Percentiles rank a stretch among this genome's conserved stretches.
Conservation (phyloP, 345 rosid genomes). For the Raphanus raphanistrum region DNA sequence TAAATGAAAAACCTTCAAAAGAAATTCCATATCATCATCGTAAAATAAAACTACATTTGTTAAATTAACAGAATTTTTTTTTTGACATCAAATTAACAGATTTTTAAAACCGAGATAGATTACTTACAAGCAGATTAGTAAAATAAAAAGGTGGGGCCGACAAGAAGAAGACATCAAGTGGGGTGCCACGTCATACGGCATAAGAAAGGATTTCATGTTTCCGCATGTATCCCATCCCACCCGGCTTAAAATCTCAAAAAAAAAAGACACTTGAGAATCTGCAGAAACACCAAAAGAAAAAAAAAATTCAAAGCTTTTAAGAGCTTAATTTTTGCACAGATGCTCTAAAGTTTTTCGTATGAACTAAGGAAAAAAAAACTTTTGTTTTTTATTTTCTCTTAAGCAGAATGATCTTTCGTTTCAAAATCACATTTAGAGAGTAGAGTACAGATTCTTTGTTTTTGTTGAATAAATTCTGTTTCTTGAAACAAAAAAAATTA, state of each 20-base stretch:
- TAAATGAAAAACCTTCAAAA: no score
- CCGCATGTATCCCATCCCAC: slow-evolving; percentile 37
- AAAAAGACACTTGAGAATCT: slow-evolving; percentile 14
- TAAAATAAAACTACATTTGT: no score
- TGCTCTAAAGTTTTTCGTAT: slow-evolving; percentile 1
- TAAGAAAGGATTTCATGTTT: slow-evolving; percentile 38
- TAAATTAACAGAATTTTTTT: no score
- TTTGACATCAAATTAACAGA: no score
- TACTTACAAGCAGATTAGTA: neutral
- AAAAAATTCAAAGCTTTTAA: slow-evolving; percentile 27
- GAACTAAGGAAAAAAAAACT: neutral
- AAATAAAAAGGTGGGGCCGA: slow-evolving; percentile 26
- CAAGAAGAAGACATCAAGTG: slow-evolving; percentile 35
- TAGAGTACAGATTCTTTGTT: no score
- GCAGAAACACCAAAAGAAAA: neutral
- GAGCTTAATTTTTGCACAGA: slow-evolving; percentile 16
- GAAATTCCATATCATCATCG: no score
- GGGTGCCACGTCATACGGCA: slow-evolving; percentile 40
- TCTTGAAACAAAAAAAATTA: neutral
- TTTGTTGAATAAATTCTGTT: slow-evolving; percentile 29
- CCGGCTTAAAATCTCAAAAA: slow-evolving; percentile 27
- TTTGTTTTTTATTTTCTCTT: neutral
- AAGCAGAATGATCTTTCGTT: slow-evolving; percentile 8
- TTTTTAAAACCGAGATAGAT: neutral
- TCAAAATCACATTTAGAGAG: neutral